Evolutionary conservation across 371 early-diverging fungal genomes (phyloP).

Genomic region (Batkoa obscura): DNA sequence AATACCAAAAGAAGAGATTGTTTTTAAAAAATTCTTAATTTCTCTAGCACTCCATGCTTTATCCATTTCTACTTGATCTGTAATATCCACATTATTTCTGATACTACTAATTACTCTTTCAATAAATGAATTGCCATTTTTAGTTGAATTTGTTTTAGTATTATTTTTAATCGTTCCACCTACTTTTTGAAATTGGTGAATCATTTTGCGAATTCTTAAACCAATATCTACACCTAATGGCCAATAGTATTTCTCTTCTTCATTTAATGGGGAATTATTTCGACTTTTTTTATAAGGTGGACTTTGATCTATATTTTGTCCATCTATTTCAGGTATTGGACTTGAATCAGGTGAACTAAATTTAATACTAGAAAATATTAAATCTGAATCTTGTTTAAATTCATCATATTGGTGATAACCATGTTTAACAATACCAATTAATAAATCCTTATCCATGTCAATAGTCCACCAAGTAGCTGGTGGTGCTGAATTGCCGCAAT

Average conservation of each 20-base stretch:
- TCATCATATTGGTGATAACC: conserved; percentile 60
- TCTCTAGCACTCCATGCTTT: conserved; percentile 12
- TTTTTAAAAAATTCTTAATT: conserved; percentile 18
- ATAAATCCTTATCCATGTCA: conserved; percentile 52
- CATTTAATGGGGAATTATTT: too few relatives aligned
- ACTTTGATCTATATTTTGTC: too few relatives aligned
- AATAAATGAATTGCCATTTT: too few relatives aligned
- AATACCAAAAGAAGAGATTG: conserved; percentile 2
- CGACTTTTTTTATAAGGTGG: neutral
- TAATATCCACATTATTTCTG: too few relatives aligned
- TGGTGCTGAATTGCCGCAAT: conserved; percentile 14
- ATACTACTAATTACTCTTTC: neutral
- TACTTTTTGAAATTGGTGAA: conserved; percentile 42
- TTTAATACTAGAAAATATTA: conserved; percentile 31
- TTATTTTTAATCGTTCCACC: conserved; percentile 10
- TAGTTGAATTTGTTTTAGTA: neutral
- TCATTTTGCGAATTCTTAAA: conserved; percentile 41
- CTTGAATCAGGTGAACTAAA: neutral
- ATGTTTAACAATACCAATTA: conserved; percentile 57
- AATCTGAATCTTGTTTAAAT: conserved; percentile 45
- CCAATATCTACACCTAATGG: conserved; percentile 51
- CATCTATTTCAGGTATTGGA: neutral
- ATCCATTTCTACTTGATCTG: too few relatives aligned
- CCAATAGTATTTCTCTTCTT: conserved; percentile 20
- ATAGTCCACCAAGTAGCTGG: conserved; percentile 69